Percentiles rank a stretch among this genome's conserved stretches.
Evolutionary conservation across 2,329 filamentous ascomycete species (phyloP).

Genomic region (Pestalotiopsis fici): DNA sequence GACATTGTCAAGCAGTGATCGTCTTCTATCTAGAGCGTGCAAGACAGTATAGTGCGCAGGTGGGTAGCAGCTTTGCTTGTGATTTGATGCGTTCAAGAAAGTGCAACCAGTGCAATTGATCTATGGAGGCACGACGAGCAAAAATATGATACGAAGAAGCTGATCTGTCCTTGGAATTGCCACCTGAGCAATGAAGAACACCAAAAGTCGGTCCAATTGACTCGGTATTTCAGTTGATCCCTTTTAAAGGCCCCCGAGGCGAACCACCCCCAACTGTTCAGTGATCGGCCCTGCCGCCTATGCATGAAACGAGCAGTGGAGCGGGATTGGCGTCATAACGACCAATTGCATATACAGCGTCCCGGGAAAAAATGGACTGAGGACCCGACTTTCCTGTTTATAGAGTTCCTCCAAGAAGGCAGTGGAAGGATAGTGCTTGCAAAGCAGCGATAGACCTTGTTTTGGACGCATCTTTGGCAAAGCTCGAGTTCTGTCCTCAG

Average conservation of each 20-base stretch:
- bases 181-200: not conserved
- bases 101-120: not conserved
- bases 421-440: not conserved
- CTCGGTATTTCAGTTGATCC: not conserved
- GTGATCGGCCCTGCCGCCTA: slow-evolving; percentile 8
- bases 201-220: not conserved
- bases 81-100: not conserved
- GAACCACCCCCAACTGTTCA: not conserved
- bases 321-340: slow-evolving; percentile 28
- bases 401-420: not conserved
- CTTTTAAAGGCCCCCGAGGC: not conserved
- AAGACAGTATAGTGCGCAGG: not conserved
- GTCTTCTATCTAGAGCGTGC: not conserved
- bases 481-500: too few species aligned
- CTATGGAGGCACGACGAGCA: not conserved
- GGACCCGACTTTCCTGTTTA: slow-evolving; percentile 3
- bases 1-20: slow-evolving; percentile 21
- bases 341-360: slow-evolving; percentile 6
- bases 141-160: not conserved
- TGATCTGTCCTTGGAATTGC: not conserved
- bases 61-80: not conserved
- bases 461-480: too few species aligned
- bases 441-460: not conserved
- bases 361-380: slow-evolving; percentile 9
- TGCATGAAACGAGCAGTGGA: slow-evolving; percentile 9